Base-by-base conservation (phyloP, 73 alveolate species). In the Paraurostyla sp. region DNA sequence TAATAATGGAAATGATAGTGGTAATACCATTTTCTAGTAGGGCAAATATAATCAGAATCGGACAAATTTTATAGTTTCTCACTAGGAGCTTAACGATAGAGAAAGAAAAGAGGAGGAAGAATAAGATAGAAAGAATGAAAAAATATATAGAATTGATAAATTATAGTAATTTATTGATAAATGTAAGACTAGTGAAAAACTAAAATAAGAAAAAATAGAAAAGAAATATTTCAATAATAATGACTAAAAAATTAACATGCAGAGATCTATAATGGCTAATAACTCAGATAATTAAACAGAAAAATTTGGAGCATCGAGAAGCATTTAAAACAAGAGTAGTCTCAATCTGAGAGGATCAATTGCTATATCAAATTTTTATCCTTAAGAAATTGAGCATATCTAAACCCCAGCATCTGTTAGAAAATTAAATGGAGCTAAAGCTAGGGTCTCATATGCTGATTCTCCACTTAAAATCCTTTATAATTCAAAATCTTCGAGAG, bases 121-220 rank as follows among this genome's bases (percentile, higher is more conserved):
- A 40, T 18, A 22, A 35, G 82, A 65, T 65, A 32, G 13, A 65
- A 9, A 65, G 1, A 58, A 65, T 18, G 82, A 65, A 38, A 65
- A 65, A 38, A 13, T 65, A 22, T 65, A 18, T 65, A 32, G 82
- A 65, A 65, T 65, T 15, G 82, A 65, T 36, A 65, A 65, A 23
- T 36, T 65, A 20, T 0, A 65, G 23, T 27, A 65, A 38, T 65
- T 65, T 40, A 65, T 65, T 11, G 46, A 38, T 6, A 32, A 58
- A 65, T 65, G 82, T 58, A 35, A 65, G 36, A 65, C 82, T 16
- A 65, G 82, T 27, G 78, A 60, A 60, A 60, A 33, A 60, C 13
- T 20, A 6, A 33, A 38, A 65, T 15, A 58, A 35, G 36, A 38
- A 15, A 38, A 36, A 9, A 38, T 13, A 16, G 9, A 16, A 60